Base-by-base conservation (phyloP, 106 monocot species). In the Alisma plantagoaquatica region DNA sequence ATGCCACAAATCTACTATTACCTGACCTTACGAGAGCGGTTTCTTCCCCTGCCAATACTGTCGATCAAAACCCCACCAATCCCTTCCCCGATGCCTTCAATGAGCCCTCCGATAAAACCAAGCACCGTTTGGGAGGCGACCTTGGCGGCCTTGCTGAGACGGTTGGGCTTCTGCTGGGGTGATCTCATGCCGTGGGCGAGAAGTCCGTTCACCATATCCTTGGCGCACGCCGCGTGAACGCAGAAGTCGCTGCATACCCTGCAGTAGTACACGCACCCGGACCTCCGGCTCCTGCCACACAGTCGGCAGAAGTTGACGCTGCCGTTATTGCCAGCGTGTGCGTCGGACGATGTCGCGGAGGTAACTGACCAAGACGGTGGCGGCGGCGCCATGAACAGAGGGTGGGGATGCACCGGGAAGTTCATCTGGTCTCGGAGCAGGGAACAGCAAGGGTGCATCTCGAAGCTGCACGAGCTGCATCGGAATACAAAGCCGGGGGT, bases 41-140 rank as follows among this genome's bases (percentile, higher is more conserved):
- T 49, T 28, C 65, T 61, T 14, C 69, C 62, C 43, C 62, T 79
- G 22, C 61, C 79, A 50, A 85, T 49, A 28, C 55, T 52, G 0
- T 65, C 73, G 1, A 77, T 44, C 24, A 86, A 51, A 0, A 55
- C 73, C 38, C 59, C 77, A 8, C 86, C 81, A 29, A 86, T 68
- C n/a, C 86, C 86, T 59, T 86, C 86, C 38, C 86, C 86, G n/a
- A 86, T 76, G 1, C 86, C 86, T 30, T 86, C 81, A 33, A 86
- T 74, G n/a, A 86, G 26, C 1, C 61, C 86, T 7, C 77, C 81
- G 10, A 86, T 71, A 15, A 71, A 55, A 10, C 64, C 70, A 17
- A 74, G 50, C 17, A 86, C 14, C 27, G 64, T 64, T 11, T 86
- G 72, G 20, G 70, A 42, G 2, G 71, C 77, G 25, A 71, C 43